A percentile compares a stretch with the other conserved stretches of the same genome.
Conservation (phyloP, 139 green algal genomes). For the Picochlorum sp. region DNA sequence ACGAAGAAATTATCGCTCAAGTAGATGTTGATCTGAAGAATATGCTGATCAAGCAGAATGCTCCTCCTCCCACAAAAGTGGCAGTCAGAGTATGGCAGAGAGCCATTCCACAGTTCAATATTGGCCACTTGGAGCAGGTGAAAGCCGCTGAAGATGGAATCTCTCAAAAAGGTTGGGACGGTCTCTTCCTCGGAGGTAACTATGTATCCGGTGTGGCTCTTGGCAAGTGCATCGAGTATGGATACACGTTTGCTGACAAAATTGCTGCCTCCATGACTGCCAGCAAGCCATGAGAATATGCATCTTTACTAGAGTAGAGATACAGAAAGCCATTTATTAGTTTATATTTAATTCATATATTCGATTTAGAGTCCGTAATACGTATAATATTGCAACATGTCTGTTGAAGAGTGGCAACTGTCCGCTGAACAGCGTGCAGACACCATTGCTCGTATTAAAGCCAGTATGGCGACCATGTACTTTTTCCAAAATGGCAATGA, state of each 20-base stretch:
- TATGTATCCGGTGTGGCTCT: slow-evolving; percentile 92
- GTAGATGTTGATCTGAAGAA: slow-evolving; percentile 90
- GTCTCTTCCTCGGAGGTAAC: slow-evolving; percentile 91
- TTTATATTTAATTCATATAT: slow-evolving; percentile 3
- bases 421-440: slow-evolving; percentile 41
- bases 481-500: slow-evolving; percentile 43
- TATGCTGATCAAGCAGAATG: slow-evolving; percentile 87
- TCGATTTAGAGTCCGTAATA: too few relatives aligned
- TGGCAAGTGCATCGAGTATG: slow-evolving; percentile 89
- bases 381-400: background rate
- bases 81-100: slow-evolving; percentile 86
- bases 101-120: slow-evolving; percentile 98
- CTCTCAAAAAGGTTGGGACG: slow-evolving; percentile 48
- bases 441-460: slow-evolving; percentile 42
- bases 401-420: slow-evolving; percentile 44
- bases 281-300: background rate
- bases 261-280: slow-evolving; percentile 24
- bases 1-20: slow-evolving; percentile 58
- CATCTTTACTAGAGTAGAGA: too few relatives aligned
- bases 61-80: slow-evolving; percentile 62
- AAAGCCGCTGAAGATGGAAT: slow-evolving; percentile 48
- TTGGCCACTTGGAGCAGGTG: slow-evolving; percentile 68
- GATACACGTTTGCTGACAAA: slow-evolving; percentile 71
- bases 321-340: background rate
- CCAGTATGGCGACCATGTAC: slow-evolving; percentile 51